phyloP scores from a whole-genome alignment of 116 monocot species.

The Iris pallida region DNA sequence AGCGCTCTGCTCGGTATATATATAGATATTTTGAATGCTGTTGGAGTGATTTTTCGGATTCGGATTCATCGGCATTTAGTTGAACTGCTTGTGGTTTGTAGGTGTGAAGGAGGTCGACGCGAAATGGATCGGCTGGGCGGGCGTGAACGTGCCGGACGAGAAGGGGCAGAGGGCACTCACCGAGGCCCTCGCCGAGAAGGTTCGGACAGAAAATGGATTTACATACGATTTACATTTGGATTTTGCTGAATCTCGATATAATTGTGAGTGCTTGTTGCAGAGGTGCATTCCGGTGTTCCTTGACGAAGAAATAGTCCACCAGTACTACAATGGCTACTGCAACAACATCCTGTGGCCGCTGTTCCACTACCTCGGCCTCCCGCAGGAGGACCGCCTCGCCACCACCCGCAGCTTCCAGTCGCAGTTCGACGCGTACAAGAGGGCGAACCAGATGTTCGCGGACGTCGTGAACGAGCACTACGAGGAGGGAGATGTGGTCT shows the following conservation, averaged over 20 bases:
- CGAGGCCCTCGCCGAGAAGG: slow-evolving; percentile 88
- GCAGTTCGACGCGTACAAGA: slow-evolving; percentile 91
- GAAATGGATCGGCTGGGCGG: slow-evolving; percentile 98
- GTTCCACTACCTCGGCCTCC: slow-evolving; percentile 93
- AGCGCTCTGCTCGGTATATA: slow-evolving; percentile 81
- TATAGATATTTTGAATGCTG: neutral
- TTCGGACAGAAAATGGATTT: slow-evolving; percentile 2
- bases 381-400: slow-evolving; percentile 90
- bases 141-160: slow-evolving; percentile 94
- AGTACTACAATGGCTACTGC: slow-evolving; percentile 97
- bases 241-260: neutral
- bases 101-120: slow-evolving; percentile 96
- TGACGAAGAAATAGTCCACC: slow-evolving; percentile 95
- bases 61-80: no score
- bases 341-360: slow-evolving; percentile 98
- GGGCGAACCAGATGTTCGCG: slow-evolving; percentile 95
- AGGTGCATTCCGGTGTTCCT: slow-evolving; percentile 98
- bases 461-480: slow-evolving; percentile 87
- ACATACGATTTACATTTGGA: neutral
- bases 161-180: slow-evolving; percentile 79
- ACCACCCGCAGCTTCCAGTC: slow-evolving; percentile 98
- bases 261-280: slow-evolving; percentile 26
- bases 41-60: no score
- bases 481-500: slow-evolving; percentile 94
- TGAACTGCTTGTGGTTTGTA: slow-evolving; percentile 8